Conservation (phyloP, 169 alveolate genomes). For the Eimeria acervulina region DNA sequence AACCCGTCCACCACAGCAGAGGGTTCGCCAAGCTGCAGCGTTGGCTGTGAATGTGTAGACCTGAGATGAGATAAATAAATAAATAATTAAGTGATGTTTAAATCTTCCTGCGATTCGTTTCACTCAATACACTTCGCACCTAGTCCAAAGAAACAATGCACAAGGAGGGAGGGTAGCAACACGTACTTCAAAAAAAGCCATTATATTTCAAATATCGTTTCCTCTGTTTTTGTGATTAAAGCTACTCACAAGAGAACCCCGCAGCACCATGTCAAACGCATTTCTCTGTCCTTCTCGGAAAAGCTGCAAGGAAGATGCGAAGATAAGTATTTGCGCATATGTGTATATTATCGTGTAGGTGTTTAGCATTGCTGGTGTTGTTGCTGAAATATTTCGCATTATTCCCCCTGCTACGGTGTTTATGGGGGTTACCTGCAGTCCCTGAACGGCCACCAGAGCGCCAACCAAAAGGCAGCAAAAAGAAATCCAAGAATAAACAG, state of each 20-base stretch:
- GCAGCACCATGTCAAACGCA: conserved; percentile 7
- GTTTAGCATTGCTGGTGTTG: neutral
- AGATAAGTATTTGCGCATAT: too few relatives aligned
- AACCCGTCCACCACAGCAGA: conserved; percentile 49
- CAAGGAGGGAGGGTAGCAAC: neutral
- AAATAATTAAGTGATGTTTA: too few relatives aligned
- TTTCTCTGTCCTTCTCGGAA: neutral
- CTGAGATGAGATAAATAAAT: neutral
- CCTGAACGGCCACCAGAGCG: conserved; percentile 21
- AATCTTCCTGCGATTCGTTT: too few relatives aligned
- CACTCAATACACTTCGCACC: neutral
- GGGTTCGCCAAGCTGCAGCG: conserved; percentile 39
- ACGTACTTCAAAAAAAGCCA: neutral
- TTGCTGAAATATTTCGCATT: too few relatives aligned
- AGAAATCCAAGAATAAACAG: neutral
- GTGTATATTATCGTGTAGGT: too few relatives aligned
- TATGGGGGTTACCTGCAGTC: neutral
- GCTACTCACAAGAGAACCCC: neutral
- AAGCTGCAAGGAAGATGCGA: neutral
- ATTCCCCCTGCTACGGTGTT: neutral
- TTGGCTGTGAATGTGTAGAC: neutral
- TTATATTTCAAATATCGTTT: neutral
- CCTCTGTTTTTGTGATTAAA: neutral
- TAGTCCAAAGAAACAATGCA: conserved; percentile 18
- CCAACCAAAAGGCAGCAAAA: neutral